Conservation (phyloP, 768 basidiomycete species). For the Tephrocybe rancida region DNA sequence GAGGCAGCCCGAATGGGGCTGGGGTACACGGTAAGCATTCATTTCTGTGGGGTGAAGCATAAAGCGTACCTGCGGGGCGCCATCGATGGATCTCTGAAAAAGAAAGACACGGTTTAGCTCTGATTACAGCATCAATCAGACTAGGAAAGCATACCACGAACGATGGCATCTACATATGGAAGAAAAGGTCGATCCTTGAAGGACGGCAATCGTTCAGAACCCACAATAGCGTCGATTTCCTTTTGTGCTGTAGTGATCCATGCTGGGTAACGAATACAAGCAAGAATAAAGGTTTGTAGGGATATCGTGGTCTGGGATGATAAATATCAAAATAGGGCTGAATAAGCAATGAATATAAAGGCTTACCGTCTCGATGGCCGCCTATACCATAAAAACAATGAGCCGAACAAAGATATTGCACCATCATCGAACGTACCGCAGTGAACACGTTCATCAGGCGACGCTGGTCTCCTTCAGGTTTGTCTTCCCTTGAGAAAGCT, state of each 20-base stretch:
- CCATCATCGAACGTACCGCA: not conserved
- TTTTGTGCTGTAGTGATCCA: constrained; percentile 35
- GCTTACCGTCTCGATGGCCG: not conserved
- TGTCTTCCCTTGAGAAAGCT: not conserved
- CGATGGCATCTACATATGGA: constrained; percentile 26
- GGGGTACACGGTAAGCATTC: not conserved
- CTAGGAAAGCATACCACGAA: constrained; percentile 15
- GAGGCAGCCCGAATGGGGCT: not conserved
- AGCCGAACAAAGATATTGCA: not conserved
- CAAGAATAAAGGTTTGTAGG: constrained; percentile 34
- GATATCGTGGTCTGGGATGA: constrained; percentile 23
- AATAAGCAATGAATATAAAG: not conserved
- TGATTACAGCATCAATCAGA: not conserved
- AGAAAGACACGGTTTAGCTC: no score
- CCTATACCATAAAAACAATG: not conserved
- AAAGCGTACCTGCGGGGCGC: not conserved
- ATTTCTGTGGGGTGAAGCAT: no score
- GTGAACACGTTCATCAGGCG: not conserved
- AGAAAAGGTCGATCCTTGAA: not conserved
- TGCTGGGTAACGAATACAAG: constrained; percentile 39
- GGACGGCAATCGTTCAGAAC: constrained; percentile 28
- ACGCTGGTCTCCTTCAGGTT: not conserved
- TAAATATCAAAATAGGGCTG: not conserved
- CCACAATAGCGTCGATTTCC: constrained; percentile 41
- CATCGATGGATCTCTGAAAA: not conserved